phyloP scores from a whole-genome alignment of 192 early-diverging fungal species.

The Coemansia sp. region DNA sequence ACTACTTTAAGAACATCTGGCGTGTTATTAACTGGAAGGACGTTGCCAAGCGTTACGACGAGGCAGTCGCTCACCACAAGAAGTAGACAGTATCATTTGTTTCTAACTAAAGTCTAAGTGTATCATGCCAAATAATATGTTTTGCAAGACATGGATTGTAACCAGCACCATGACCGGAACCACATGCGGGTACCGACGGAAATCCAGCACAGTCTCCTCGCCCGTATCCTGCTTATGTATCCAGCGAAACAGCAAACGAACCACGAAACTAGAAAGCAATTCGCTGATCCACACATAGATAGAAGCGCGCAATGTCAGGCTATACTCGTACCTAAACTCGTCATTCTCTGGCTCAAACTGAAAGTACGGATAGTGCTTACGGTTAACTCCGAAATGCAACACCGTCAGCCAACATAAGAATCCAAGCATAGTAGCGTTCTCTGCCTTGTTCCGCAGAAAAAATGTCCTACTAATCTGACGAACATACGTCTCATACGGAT shows the following conservation, averaged over 20 bases:
- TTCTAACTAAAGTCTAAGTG: slow-evolving; percentile 59
- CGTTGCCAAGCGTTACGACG: slow-evolving; percentile 83
- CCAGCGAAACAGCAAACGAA: slow-evolving; percentile 64
- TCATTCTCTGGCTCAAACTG: slow-evolving; percentile 59
- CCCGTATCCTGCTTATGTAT: slow-evolving; percentile 64
- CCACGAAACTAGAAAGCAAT: slow-evolving; percentile 65
- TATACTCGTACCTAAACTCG: slow-evolving; percentile 62
- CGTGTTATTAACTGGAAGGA: slow-evolving; percentile 98
- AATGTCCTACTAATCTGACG: slow-evolving; percentile 71
- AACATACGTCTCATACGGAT: slow-evolving; percentile 69
- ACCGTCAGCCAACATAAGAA: slow-evolving; percentile 74
- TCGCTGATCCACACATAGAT: slow-evolving; percentile 70
- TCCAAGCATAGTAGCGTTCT: slow-evolving; percentile 79
- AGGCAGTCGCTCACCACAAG: slow-evolving; percentile 48
- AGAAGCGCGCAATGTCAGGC: slow-evolving; percentile 65
- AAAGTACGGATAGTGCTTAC: slow-evolving; percentile 70
- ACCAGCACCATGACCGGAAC: slow-evolving; percentile 69
- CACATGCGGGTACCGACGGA: slow-evolving; percentile 69
- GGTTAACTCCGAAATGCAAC: slow-evolving; percentile 73
- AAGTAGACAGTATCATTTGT: neutral
- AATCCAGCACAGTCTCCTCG: slow-evolving; percentile 68
- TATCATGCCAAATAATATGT: slow-evolving; percentile 69
- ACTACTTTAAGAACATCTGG: slow-evolving; percentile 96
- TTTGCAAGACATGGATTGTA: slow-evolving; percentile 74
- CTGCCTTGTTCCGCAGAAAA: slow-evolving; percentile 74